A percentile compares a stretch with the other conserved stretches of the same genome.
These are phyloP conservation scores for Suillus plorans DNA, from an alignment of 768 basidiomycete species.

Conservation along the genomic window DNA sequence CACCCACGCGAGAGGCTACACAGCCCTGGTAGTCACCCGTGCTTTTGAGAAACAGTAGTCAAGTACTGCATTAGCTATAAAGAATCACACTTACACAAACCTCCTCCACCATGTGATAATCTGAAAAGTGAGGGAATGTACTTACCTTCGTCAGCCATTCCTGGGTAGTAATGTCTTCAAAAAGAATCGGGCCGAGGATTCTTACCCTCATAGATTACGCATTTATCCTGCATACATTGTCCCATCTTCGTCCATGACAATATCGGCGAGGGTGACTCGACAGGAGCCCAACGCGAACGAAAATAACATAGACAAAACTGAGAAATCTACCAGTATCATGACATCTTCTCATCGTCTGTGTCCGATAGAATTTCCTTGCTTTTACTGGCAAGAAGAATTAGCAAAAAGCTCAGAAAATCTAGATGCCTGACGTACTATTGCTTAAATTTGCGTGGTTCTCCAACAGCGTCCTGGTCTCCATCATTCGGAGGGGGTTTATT, in stretches of 20 bases:
- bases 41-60: background rate
- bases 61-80: background rate
- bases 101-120: background rate
- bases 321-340: slow-evolving; percentile 34
- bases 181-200: background rate
- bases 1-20: background rate
- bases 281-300: slow-evolving; percentile 2
- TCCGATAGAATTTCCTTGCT: no score
- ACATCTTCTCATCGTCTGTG: slow-evolving; percentile 64
- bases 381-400: slow-evolving; percentile 30
- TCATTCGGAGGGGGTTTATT: slow-evolving; percentile 10
- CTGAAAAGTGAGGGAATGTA: background rate
- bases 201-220: background rate
- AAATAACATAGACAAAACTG: slow-evolving; percentile 13
- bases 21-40: background rate
- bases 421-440: no score
- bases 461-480: no score
- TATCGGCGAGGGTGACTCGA: slow-evolving; percentile 28
- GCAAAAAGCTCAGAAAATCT: no score
- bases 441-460: no score
- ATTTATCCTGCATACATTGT: slow-evolving; percentile 47
- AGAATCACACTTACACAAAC: no score
- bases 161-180: background rate
- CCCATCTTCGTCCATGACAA: slow-evolving; percentile 61
- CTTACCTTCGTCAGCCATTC: background rate